Percentiles rank a stretch among this genome's conserved stretches.
These are phyloP conservation scores for Fremontodendron californicum DNA, from an alignment of 345 rosid species.

Conservation along the genomic window DNA sequence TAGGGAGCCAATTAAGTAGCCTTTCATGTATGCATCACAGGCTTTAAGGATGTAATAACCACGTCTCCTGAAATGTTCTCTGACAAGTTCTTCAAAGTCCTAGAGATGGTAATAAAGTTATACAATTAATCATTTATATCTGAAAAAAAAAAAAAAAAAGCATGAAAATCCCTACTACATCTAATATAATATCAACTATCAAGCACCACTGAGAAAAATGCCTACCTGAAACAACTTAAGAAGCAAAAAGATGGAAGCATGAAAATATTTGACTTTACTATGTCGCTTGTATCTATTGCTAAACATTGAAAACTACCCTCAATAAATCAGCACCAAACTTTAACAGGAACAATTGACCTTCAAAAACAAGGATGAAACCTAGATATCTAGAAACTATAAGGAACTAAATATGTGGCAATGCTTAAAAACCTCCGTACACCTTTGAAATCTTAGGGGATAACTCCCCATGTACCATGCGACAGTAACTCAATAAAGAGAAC, in stretches of 20 bases:
- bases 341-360: not conserved
- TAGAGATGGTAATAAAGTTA: constrained; percentile 22
- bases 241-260: not conserved
- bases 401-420: not conserved
- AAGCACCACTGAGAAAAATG: not conserved
- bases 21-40: constrained; percentile 88
- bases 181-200: not conserved
- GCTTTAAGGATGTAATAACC: constrained; percentile 89
- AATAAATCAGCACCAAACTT: not conserved
- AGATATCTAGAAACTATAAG: not conserved
- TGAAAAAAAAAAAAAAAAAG: not conserved
- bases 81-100: constrained; percentile 82
- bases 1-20: constrained; percentile 89
- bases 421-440: not conserved
- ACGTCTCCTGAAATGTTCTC: constrained; percentile 76
- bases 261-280: not conserved
- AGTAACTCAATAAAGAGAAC: not conserved
- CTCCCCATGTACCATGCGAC: not conserved
- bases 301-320: not conserved
- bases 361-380: not conserved
- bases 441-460: not conserved
- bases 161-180: not conserved
- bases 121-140: not conserved
- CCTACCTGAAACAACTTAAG: not conserved
- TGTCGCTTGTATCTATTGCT: not conserved